Conservation (phyloP, 1,284 basidiomycete genomes). For the Lignosus rhinocerotis region DNA sequence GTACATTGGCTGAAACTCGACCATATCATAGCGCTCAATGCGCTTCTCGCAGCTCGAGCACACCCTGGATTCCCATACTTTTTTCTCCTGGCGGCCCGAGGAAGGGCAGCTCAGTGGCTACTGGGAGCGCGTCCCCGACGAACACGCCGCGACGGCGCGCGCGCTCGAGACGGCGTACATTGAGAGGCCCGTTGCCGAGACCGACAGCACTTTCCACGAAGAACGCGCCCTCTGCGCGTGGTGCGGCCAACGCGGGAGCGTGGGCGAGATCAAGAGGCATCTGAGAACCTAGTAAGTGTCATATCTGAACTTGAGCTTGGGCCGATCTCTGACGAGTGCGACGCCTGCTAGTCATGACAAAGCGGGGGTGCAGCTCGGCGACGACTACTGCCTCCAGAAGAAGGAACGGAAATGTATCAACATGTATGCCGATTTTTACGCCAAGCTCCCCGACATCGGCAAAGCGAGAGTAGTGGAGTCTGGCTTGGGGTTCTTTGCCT, state of each 20-base stretch:
- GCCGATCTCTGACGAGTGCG: neutral
- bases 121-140: constrained; percentile 1
- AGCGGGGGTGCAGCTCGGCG: neutral
- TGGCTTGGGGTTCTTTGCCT: neutral
- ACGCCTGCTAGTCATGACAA: neutral
- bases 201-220: neutral
- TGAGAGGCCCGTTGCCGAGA: neutral
- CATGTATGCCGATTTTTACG: neutral
- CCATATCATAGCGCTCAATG: neutral
- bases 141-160: neutral
- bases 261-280: neutral
- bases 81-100: neutral
- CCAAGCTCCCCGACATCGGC: neutral
- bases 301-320: neutral
- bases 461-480: neutral
- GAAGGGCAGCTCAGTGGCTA: neutral
- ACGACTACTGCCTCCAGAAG: neutral
- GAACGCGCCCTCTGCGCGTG: neutral
- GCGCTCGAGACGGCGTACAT: neutral
- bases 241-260: neutral
- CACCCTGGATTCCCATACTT: neutral
- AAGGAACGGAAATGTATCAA: neutral
- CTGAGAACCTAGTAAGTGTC: neutral
- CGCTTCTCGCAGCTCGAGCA: neutral
- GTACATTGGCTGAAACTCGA: neutral